Evolutionary conservation across 176 grass and related monocot species (phyloP), one percentile per base, ranked within the genome.

Genomic region (bread wheat (Triticum aestivum)): DNA sequence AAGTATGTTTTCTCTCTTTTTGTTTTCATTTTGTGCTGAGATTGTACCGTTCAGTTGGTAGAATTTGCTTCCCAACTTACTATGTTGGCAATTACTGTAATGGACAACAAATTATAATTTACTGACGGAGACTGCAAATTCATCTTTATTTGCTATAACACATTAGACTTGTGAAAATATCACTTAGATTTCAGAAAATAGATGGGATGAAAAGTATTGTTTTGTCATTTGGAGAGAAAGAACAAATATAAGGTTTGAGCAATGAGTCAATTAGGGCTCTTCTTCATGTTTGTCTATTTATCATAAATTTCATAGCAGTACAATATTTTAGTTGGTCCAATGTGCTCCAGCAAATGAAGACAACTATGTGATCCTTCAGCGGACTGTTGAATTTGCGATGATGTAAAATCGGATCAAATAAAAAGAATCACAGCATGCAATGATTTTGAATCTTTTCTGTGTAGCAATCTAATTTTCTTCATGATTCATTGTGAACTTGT

Each of bases 1-100:
- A 98, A 89, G 97, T 91, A 54, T 74, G 74, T 34, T 39, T 71
- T 69, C 41, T 27, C 75, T 54, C 47, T 63, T 86, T 23, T 84
- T 59, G 56, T 73, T 88, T 61, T 12, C 39, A 66, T 83, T 87
- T 68, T 75, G 45, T 83, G 20, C 78, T 61, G 61, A 37, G 15
- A 21, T 26, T 14, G 44, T 61, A 29, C 11, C 84, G 56, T 52
- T 67, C 41, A 45, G 26, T n/a, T 15, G 37, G 38, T 21, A 73
- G 23, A 75, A 52, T 5, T 75, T 29, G 13, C 14, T 75, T 51
- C 72, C 49, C 24, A 45, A 47, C 13, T 51, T 32, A 52, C 26
- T 52, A 41, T 14, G 30, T 52, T 75, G 73, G 26, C 13, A 52
- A 52, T 26, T 30, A 9, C 44, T 51, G 24, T 30, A 75, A 52